Evolutionary conservation across 129 eudicot genomes (phyloP).

Genomic region (Flaveria robusta): DNA sequence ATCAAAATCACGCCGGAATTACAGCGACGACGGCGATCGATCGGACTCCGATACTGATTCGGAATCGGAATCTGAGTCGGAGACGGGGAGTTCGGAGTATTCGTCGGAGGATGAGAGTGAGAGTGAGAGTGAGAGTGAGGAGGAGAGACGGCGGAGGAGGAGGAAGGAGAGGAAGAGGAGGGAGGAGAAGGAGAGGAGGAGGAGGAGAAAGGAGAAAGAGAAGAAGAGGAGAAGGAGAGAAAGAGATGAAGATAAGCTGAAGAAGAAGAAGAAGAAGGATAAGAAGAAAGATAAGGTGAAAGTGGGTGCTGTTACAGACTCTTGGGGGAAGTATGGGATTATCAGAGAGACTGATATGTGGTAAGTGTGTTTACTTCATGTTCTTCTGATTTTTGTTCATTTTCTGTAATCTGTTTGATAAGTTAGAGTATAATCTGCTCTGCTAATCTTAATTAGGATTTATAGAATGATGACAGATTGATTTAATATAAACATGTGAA

Average conservation of each 20-base stretch:
- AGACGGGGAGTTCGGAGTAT: conserved; percentile 54
- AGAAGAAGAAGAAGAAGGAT: conserved; percentile 40
- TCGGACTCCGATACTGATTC: conserved; percentile 43
- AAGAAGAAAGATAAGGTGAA: conserved; percentile 60
- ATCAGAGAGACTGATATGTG: conserved; percentile 93
- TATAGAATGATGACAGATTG: neutral
- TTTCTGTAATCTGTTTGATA: neutral
- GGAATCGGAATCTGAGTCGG: conserved; percentile 59
- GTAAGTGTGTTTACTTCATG: conserved; percentile 37
- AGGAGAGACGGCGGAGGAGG: conserved; percentile 54
- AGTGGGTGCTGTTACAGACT: conserved; percentile 70
- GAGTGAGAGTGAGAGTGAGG: conserved; percentile 45
- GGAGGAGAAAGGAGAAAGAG: conserved; percentile 38
- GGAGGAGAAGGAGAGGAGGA: conserved; percentile 44
- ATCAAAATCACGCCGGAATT: conserved; percentile 34
- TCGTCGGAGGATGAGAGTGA: conserved; percentile 36
- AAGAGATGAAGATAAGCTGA: conserved; percentile 31
- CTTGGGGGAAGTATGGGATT: conserved; percentile 92
- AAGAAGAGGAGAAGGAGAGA: conserved; percentile 38
- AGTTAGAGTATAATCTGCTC: neutral
- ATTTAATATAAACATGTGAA: neutral
- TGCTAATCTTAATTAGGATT: conserved; percentile 8
- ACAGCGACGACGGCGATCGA: conserved; percentile 26
- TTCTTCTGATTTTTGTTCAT: neutral
- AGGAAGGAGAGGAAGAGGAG: conserved; percentile 44